Evolutionary conservation across 192 early-diverging fungal species (phyloP).

Genomic region (Diversispora epigaea): DNA sequence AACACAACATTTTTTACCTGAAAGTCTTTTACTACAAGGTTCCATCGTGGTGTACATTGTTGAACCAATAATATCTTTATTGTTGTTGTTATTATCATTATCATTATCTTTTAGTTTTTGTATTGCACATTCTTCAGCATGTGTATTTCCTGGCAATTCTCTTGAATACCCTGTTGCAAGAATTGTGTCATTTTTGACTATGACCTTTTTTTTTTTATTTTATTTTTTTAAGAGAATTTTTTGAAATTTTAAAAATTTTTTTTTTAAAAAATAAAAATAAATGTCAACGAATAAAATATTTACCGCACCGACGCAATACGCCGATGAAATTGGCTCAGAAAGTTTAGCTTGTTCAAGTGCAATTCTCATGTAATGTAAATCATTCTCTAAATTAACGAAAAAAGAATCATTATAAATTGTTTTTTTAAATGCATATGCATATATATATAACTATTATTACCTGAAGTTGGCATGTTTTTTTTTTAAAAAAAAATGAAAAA

Average conservation of each 20-base stretch:
- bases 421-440: no score
- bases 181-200: conserved; percentile 48
- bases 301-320: conserved; percentile 94
- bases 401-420: not conserved
- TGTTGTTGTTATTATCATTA: conserved; percentile 36
- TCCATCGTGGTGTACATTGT: conserved; percentile 98
- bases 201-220: conserved; percentile 29
- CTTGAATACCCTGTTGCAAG: conserved; percentile 87
- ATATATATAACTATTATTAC: no score
- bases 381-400: conserved; percentile 30
- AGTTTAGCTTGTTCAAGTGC: conserved; percentile 82
- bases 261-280: not conserved
- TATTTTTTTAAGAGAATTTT: not conserved
- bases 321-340: conserved; percentile 73
- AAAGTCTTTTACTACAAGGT: conserved; percentile 78
- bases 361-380: conserved; percentile 73
- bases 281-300: not conserved
- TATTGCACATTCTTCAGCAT: conserved; percentile 90
- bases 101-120: conserved; percentile 58
- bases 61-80: not conserved
- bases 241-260: not conserved
- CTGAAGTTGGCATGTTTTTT: no score
- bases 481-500: no score
- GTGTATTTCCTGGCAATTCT: conserved; percentile 94
- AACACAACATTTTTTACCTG: conserved; percentile 73